Base-by-base conservation (phyloP, 305 asterid species). In the Striga hermonthica region DNA sequence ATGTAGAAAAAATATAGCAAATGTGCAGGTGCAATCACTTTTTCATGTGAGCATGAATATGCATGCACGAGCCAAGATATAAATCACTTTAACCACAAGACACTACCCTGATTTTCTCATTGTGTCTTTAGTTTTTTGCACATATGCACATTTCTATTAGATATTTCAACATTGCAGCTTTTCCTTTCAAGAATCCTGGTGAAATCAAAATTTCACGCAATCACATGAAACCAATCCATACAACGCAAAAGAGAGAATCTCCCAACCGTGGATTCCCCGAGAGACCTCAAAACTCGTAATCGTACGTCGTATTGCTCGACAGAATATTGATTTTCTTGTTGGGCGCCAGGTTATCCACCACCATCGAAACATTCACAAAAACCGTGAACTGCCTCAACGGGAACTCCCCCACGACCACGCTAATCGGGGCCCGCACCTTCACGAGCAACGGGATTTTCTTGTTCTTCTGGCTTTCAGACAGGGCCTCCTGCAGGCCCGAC, bases 401-500 rank as follows among this genome's bases (percentile, higher is more conserved):
- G 6, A 72, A 0, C 0, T 41, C 48, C 12, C 64, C 76, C 0
- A 81, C 55, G 16, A 80, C 81, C 6, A 84, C 35, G 0, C 36
- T 72, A 5, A 86, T 52, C 5, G 85, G 90, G 36, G 74, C 82
- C 64, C 56, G 67, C 13, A 79, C 83, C 74, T 15, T 63, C 69
- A 86, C 86, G 34, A 74, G 73, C 78, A 89, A 57, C 28, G 88
- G 95, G 37, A 86, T 72, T 76, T 44, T 75, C 4, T 72, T 70
- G 3, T 60, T 61, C 7, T 67, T 75, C 6, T 38, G 73, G 43
- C 74, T 76, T 4, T 74, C 82, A 1, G 69, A 44, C 5, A 62
- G 57, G 9, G 88, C 82, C 64, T 85, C 75, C 66, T 80, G 81
- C 0, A 81, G 64, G 1, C 87, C 86, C 41, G 83, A 68, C 45